Conservation (phyloP, 202 grass and related monocot genomes). For the Eragrostis tef region DNA sequence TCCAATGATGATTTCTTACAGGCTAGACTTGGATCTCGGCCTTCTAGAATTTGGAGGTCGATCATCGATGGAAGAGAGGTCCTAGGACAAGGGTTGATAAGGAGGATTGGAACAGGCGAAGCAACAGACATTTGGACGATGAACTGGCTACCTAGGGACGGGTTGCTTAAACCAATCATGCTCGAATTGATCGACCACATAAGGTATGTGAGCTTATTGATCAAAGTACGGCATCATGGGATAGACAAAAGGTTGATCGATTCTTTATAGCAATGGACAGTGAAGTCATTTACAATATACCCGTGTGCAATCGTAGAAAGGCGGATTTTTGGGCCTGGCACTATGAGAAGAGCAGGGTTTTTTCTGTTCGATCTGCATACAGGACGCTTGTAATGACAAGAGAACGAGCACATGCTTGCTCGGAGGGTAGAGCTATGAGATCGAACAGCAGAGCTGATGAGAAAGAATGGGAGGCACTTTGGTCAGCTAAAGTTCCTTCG, state of each 20-base stretch:
- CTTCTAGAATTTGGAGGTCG: not conserved
- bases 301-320: rapidly evolving
- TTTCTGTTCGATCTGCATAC: not conserved
- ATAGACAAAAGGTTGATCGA: not conserved
- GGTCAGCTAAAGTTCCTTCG: too few species aligned
- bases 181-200: not conserved
- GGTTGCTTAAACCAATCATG: not conserved
- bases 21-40: not conserved
- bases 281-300: not conserved
- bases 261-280: not conserved
- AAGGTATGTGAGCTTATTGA: not conserved
- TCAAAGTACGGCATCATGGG: not conserved
- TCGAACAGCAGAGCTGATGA: too few species aligned
- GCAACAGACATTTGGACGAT: not conserved
- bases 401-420: too few species aligned
- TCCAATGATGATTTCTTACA: not conserved
- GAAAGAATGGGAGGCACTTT: too few species aligned
- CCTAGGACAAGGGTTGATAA: not conserved
- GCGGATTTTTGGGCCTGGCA: not conserved
- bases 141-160: not conserved
- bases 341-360: not conserved
- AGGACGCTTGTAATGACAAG: not conserved
- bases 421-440: too few species aligned
- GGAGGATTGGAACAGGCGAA: not conserved
- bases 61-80: not conserved